Base-by-base conservation (phyloP, 345 rosid genomes). In the Hypericum perforatum region DNA sequence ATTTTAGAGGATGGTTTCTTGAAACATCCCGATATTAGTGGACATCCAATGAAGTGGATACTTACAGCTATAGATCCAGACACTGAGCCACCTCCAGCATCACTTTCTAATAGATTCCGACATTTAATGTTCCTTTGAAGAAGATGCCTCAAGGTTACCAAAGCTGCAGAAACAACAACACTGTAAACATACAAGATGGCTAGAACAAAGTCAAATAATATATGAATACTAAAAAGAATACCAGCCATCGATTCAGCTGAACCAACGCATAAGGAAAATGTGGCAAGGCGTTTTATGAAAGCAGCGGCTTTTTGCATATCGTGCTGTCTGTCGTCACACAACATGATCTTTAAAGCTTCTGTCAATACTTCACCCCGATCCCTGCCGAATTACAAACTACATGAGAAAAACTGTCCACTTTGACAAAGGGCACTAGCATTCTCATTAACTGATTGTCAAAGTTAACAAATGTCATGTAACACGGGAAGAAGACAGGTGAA, bases 231-330 rank as follows among this genome's bases (percentile, higher is more conserved):
- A 16, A 7, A 52, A 5, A 39, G 7, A 64, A 45, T 67, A 92
- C 97, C 91, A 37, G 98, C 80, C 91, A 89, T 85, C 54, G 91
- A 76, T 68, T 94, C 95, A 12, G 97, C 89, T 51, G 89, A 80
- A 22, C 89, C 94, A 59, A 76, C 76, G 82, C 78, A 82, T 45
- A 94, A 68, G 0, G 89, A 88, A 45, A 86, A 85, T 14, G 91
- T 85, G 50, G 97, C 91, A 66, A 94, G 70, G 53, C 95, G 95
- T 70, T 94, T 86, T 13, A 75, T 84, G 67, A 92, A 92, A 8
- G 97, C 99, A 14, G 97, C 97, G n/a, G 97, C 78, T 67, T 89
- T 94, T 62, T 84, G 94, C 97, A 84, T 89, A 73, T 94, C 99
- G 51, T 84, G 97, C 39, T 88, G 97, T 58, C 95, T 80, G 66